A percentile compares a stretch with the other conserved stretches of the same genome.
phyloP scores from a whole-genome alignment of 2,329 filamentous ascomycete genomes.

The Myriangium duriaei region DNA sequence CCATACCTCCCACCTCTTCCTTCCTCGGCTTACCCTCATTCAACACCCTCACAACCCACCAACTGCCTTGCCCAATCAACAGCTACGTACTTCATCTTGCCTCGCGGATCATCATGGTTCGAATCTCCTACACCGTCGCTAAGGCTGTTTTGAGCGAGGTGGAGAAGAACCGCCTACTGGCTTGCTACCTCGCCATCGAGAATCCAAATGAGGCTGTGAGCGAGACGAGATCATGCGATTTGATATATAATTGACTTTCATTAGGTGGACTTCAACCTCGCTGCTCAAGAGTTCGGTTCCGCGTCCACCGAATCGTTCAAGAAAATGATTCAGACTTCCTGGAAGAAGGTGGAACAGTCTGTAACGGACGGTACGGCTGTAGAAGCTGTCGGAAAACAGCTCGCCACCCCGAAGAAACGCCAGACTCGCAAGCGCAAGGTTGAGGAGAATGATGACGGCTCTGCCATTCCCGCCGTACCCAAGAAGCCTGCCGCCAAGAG shows the following conservation, averaged over 20 bases:
- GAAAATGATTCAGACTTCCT: neutral
- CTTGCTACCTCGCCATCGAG: constrained; percentile 1
- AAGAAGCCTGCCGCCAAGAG: neutral
- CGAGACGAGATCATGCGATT: no score
- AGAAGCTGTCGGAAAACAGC: neutral
- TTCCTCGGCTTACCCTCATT: no score
- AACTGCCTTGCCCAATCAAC: no score
- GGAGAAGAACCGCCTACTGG: constrained; percentile 2
- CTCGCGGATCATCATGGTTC: neutral
- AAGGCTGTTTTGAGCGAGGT: neutral
- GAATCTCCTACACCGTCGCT: neutral
- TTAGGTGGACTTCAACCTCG: neutral
- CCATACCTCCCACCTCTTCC: no score
- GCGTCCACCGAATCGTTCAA: constrained; percentile 1
- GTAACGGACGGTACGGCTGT: neutral
- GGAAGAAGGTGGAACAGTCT: constrained; percentile 5
- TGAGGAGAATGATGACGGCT: neutral
- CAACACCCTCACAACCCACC: no score
- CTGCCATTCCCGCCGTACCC: neutral
- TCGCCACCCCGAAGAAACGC: neutral
- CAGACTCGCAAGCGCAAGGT: neutral
- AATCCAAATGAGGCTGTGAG: constrained; percentile 2
- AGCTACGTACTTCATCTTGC: no score
- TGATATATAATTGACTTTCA: no score
- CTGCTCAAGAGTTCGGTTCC: neutral